Evolutionary conservation across 768 basidiomycete species (phyloP).

Genomic region (Tephrocybe rancida): DNA sequence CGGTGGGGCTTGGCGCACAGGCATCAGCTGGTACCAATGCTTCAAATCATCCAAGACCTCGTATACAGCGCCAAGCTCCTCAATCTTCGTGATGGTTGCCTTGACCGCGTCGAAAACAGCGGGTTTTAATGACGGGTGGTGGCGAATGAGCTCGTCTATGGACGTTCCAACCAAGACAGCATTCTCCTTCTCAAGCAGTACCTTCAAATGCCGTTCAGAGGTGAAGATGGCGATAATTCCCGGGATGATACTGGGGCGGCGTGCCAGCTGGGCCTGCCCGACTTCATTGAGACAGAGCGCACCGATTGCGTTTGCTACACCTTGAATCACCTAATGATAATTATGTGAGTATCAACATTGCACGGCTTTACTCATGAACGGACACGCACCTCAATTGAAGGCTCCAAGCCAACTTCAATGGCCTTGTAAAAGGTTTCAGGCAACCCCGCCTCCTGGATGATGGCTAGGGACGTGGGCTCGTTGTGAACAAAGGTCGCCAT

Average conservation of each 20-base stretch:
- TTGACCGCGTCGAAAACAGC: slow-evolving; percentile 80
- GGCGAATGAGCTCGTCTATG: slow-evolving; percentile 94
- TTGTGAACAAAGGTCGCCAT: slow-evolving; percentile 98
- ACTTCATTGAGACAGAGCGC: slow-evolving; percentile 93
- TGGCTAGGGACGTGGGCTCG: slow-evolving; percentile 90
- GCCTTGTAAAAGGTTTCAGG: slow-evolving; percentile 89
- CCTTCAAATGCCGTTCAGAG: slow-evolving; percentile 79
- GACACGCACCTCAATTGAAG: slow-evolving; percentile 76
- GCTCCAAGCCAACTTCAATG: slow-evolving; percentile 83
- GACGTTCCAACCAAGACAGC: slow-evolving; percentile 86
- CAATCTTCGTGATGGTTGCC: slow-evolving; percentile 69
- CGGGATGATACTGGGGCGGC: slow-evolving; percentile 81
- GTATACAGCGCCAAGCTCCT: slow-evolving; percentile 69
- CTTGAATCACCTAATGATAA: slow-evolving; percentile 73
- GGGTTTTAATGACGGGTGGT: slow-evolving; percentile 87
- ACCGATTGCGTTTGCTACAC: slow-evolving; percentile 93
- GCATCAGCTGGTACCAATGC: slow-evolving; percentile 66
- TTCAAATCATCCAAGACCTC: slow-evolving; percentile 56
- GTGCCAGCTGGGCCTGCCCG: slow-evolving; percentile 80
- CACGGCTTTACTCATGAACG: neutral
- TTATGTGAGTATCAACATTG: slow-evolving; percentile 4
- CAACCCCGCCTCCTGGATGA: slow-evolving; percentile 90
- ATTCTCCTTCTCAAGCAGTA: slow-evolving; percentile 91
- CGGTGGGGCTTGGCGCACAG: slow-evolving; percentile 19
- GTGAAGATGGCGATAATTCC: slow-evolving; percentile 86